Conservation (phyloP, 345 rosid species). For the Linum lewisii region DNA sequence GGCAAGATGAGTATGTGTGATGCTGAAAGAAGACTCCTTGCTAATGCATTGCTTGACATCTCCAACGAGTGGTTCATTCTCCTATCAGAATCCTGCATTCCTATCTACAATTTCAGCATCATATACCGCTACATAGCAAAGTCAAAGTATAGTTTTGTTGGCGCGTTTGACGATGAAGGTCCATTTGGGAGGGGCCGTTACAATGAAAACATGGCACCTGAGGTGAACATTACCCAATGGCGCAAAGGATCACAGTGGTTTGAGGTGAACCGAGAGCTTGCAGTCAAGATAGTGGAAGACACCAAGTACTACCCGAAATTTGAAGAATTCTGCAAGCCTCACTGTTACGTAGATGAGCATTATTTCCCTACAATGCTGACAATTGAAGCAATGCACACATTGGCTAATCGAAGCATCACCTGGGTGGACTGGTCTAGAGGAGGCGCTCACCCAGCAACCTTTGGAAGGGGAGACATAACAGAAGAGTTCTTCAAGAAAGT, state of each 20-base stretch:
- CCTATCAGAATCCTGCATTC: conserved; percentile 91
- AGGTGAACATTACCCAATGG: conserved; percentile 65
- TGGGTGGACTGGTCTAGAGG: conserved; percentile 99
- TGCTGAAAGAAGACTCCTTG: conserved; percentile 83
- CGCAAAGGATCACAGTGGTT: conserved; percentile 98
- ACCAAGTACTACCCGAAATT: conserved; percentile 53
- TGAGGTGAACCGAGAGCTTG: conserved; percentile 67
- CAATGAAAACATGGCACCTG: conserved; percentile 62
- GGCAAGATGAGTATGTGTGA: conserved; percentile 97
- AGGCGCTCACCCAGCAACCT: conserved; percentile 87
- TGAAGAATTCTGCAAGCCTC: conserved; percentile 63
- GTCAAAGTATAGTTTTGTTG: conserved; percentile 66
- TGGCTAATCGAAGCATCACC: conserved; percentile 82
- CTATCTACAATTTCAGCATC: conserved; percentile 64
- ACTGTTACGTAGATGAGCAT: conserved; percentile 91
- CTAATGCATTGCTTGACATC: conserved; percentile 84
- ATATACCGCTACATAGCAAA: conserved; percentile 52
- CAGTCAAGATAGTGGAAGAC: conserved; percentile 61
- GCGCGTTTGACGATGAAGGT: conserved; percentile 86
- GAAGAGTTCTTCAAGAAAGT: conserved; percentile 52
- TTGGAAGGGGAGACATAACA: conserved; percentile 58
- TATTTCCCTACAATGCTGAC: conserved; percentile 90
- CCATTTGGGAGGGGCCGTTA: conserved; percentile 88
- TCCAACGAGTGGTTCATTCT: conserved; percentile 85
- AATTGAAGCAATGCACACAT: conserved; percentile 40